These are phyloP conservation scores for Mycena alexandri DNA, from an alignment of 768 basidiomycete species.

Conservation along the genomic window DNA sequence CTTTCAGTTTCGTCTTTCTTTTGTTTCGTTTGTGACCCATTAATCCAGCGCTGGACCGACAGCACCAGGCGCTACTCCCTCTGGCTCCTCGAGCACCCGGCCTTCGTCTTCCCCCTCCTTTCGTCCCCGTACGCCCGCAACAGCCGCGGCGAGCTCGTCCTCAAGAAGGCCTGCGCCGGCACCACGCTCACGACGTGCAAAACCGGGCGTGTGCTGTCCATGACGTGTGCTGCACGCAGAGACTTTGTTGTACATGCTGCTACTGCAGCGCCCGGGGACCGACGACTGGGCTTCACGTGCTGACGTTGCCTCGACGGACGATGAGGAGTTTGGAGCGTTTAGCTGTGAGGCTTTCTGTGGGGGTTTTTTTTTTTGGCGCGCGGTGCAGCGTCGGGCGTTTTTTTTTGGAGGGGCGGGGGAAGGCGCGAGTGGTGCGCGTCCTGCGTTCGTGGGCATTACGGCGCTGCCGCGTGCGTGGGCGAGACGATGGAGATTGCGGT, in stretches of 20 bases:
- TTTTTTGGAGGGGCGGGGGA: no score
- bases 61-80: slow-evolving; percentile 78
- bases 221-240: slow-evolving; percentile 92
- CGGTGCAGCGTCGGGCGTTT: no score
- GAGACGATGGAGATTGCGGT: no score
- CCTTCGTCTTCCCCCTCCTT: slow-evolving; percentile 80
- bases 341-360: no score
- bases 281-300: slow-evolving; percentile 38
- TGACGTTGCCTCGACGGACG: no score
- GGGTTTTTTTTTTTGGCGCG: no score
- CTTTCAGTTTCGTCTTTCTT: no score
- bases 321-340: no score
- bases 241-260: slow-evolving; percentile 94
- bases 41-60: slow-evolving; percentile 88
- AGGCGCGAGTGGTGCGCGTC: no score
- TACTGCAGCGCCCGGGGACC: slow-evolving; percentile 83
- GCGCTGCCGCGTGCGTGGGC: no score
- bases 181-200: slow-evolving; percentile 70
- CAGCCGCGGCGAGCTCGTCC: slow-evolving; percentile 39
- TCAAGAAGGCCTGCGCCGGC: slow-evolving; percentile 49
- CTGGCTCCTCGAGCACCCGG: slow-evolving; percentile 92
- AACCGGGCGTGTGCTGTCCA: slow-evolving; percentile 85
- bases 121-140: slow-evolving; percentile 50
- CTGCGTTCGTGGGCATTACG: no score
- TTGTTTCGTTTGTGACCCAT: no score